Base-by-base conservation (phyloP, 2,329 filamentous ascomycete species). In the Alternaria sp. region DNA sequence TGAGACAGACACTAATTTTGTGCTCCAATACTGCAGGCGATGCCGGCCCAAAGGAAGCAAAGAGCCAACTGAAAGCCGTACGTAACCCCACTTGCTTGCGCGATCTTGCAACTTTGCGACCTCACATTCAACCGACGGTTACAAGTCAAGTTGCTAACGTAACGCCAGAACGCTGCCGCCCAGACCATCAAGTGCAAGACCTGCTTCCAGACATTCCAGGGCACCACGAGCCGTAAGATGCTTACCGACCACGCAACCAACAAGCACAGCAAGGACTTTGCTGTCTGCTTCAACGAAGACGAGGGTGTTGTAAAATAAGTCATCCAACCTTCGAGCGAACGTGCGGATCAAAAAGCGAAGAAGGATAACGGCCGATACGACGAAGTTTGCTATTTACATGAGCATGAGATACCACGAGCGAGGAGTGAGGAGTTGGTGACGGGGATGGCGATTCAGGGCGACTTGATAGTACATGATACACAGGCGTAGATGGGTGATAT, bases 141-240 rank as follows among this genome's bases (percentile, higher is more conserved):
- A 24, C 36, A 34, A 26, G 54, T 20, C 26, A 18, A 7, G 11
- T 22, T 44, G 42, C 56, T 64, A 46, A 67, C 28, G 43, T 5
- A 11, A 42, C 4, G 18, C 53, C 67, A 91, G 89, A 93, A 93
- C 82, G 84, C 86, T 70, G 84, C 89, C 69, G 91, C 91, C 61
- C 91, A 88, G 83, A 89, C 86, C 74, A 91, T 93, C 79, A 89
- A 92, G 79, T 94, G 91, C 85, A 81, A 86, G 68, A 83, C 88
- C 73, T 94, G 91, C 89, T 91, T 89, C 81, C 86, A 89, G 70
- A 91, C 90, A 30, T 93, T 94, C 82, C 85, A 93, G 69, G 89
- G 90, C 83, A 94, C 91, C 36, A 90, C 89, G 62, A 89, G 90
- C 75, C 87, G 85, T 63, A 89, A 89, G 72, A 88, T 90, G 64